Evolutionary conservation across 495 filamentous ascomycete species (phyloP).

Genomic region (Xylaria venustula): DNA sequence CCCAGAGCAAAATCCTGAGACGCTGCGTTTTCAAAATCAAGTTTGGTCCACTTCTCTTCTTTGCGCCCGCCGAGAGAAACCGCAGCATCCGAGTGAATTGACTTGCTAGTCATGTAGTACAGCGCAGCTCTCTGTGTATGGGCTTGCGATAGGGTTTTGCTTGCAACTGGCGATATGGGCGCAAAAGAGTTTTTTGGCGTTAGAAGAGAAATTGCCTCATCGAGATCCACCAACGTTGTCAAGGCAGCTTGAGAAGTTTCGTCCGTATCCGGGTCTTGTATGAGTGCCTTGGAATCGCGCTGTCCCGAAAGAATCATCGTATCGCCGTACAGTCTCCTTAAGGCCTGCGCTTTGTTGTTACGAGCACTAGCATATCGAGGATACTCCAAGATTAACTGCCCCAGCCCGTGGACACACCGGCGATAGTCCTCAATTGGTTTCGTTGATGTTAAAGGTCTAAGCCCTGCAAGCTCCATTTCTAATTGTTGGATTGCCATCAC

Average conservation of each 20-base stretch:
- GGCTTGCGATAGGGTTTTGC: conserved; percentile 63
- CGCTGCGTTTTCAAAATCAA: conserved; percentile 68
- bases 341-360: conserved; percentile 74
- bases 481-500: conserved; percentile 48
- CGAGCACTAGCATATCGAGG: conserved; percentile 72
- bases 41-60: conserved; percentile 44
- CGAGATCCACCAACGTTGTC: conserved; percentile 58
- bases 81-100: conserved; percentile 22
- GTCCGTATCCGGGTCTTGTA: conserved; percentile 24
- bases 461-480: conserved; percentile 46
- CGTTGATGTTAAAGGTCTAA: conserved; percentile 22
- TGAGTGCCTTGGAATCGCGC: conserved; percentile 20
- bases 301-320: conserved; percentile 36
- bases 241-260: conserved; percentile 35
- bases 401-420: conserved; percentile 43
- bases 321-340: conserved; percentile 59
- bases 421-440: conserved; percentile 38
- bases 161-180: conserved; percentile 58
- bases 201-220: conserved; percentile 64
- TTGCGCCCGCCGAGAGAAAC: conserved; percentile 28
- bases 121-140: conserved; percentile 77
- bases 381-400: conserved; percentile 52
- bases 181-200: conserved; percentile 50
- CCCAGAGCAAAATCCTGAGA: conserved; percentile 72
- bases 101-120: conserved; percentile 61